These are phyloP conservation scores for Lactifluus subvellereus DNA, from an alignment of 768 basidiomycete genomes.

Conservation along the genomic window DNA sequence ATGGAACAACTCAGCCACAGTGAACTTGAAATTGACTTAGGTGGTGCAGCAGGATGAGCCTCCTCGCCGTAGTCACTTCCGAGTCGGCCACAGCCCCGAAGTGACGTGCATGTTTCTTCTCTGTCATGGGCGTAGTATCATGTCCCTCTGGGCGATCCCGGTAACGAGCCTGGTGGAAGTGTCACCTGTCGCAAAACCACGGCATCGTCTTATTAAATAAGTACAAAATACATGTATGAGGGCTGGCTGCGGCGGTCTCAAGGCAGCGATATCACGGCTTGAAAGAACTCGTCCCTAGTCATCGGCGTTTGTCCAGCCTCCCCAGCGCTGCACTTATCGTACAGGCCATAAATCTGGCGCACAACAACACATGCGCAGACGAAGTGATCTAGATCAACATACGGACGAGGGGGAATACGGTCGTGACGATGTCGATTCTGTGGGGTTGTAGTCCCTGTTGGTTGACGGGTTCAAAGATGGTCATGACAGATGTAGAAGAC, in stretches of 20 bases:
- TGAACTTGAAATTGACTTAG: no score
- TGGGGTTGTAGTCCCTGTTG: neutral
- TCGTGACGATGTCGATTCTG: neutral
- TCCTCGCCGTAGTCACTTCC: no score
- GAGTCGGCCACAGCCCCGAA: no score
- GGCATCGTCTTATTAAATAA: neutral
- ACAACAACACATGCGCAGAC: constrained; percentile 10
- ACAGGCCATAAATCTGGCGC: constrained; percentile 2
- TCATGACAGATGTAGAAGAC: neutral
- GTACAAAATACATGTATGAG: neutral
- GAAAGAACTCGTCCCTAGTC: constrained; percentile 11
- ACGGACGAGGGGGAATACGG: neutral
- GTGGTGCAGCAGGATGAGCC: no score
- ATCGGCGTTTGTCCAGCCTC: neutral
- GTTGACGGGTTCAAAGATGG: neutral
- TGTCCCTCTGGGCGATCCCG: no score
- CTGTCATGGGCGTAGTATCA: no score
- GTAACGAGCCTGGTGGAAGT: no score
- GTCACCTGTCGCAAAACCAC: no score
- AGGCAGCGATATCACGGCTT: constrained; percentile 2
- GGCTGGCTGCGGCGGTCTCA: constrained; percentile 1
- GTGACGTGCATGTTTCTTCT: no score
- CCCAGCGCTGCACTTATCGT: neutral
- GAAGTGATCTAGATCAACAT: constrained; percentile 7
- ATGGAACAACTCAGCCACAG: no score